Evolutionary conservation across 1,139 yeast genomes (phyloP).

Genomic region (Zygosaccharomyces pseudobailii): DNA sequence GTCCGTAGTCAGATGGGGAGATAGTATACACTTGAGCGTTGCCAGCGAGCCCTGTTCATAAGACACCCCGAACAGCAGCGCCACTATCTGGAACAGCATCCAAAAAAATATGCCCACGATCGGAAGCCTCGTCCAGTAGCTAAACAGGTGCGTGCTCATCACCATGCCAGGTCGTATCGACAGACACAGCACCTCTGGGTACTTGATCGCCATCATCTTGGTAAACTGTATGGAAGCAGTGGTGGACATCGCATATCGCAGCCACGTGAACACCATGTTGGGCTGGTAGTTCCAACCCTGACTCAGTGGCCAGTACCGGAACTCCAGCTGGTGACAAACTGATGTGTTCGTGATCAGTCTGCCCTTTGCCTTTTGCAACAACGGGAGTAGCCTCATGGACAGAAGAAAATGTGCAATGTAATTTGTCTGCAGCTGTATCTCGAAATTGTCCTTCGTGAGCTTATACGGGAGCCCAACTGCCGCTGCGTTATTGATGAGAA

Average conservation of each 20-base stretch:
- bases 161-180: slow-evolving; percentile 86
- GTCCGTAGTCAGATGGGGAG: slow-evolving; percentile 45
- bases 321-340: slow-evolving; percentile 59
- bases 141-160: slow-evolving; percentile 68
- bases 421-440: slow-evolving; percentile 75
- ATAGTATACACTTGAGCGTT: slow-evolving; percentile 59
- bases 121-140: slow-evolving; percentile 76
- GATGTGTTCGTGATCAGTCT: slow-evolving; percentile 68
- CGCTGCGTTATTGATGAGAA: slow-evolving; percentile 77
- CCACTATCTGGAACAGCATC: slow-evolving; percentile 64
- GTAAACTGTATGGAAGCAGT: slow-evolving; percentile 75
- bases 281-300: slow-evolving; percentile 58
- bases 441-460: slow-evolving; percentile 66
- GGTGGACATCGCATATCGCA: slow-evolving; percentile 76
- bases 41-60: slow-evolving; percentile 70
- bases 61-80: slow-evolving; percentile 63
- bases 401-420: slow-evolving; percentile 71
- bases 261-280: slow-evolving; percentile 65
- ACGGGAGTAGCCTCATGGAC: slow-evolving; percentile 56
- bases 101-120: slow-evolving; percentile 67
- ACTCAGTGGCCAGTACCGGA: slow-evolving; percentile 47
- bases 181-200: slow-evolving; percentile 60
- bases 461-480: slow-evolving; percentile 71
- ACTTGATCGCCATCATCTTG: slow-evolving; percentile 57
- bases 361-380: slow-evolving; percentile 42